These are phyloP conservation scores for Phialophora tarda DNA, from an alignment of 2,329 filamentous ascomycete genomes.

Conservation along the genomic window DNA sequence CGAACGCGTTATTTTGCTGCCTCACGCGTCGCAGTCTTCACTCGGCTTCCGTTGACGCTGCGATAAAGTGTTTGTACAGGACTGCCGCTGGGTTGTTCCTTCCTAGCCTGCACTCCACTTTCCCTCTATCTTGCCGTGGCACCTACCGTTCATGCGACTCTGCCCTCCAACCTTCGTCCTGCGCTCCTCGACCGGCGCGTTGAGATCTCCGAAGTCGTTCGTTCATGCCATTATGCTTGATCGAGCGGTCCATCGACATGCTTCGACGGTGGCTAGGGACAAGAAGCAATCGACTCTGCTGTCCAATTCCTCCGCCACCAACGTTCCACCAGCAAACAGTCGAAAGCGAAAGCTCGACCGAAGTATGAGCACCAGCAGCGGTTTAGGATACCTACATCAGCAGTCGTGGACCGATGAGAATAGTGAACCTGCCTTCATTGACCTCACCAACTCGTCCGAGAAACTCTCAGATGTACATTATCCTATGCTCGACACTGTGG, in stretches of 20 bases:
- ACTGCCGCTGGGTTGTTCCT: not conserved
- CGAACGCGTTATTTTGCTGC: slow-evolving; percentile 6
- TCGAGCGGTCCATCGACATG: slow-evolving; percentile 31
- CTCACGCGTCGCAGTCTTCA: slow-evolving; percentile 12
- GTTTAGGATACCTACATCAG: slow-evolving; percentile 52
- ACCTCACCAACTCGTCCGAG: slow-evolving; percentile 66
- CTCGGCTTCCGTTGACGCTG: not conserved
- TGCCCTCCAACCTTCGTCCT: slow-evolving; percentile 17
- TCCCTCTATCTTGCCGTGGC: not conserved
- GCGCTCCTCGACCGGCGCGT: slow-evolving; percentile 29
- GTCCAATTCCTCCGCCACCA: slow-evolving; percentile 30
- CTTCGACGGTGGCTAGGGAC: slow-evolving; percentile 27
- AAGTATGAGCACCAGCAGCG: slow-evolving; percentile 37
- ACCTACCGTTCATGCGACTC: slow-evolving; percentile 29
- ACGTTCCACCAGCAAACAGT: slow-evolving; percentile 12
- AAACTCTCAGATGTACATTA: slow-evolving; percentile 48
- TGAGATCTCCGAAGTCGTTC: slow-evolving; percentile 34
- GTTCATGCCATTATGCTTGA: slow-evolving; percentile 35
- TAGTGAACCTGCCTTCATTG: slow-evolving; percentile 85
- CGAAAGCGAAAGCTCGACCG: slow-evolving; percentile 39
- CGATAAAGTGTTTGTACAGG: slow-evolving; percentile 7
- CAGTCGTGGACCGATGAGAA: slow-evolving; percentile 73
- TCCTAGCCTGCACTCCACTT: not conserved
- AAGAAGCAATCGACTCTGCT: slow-evolving; percentile 33
- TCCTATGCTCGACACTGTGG: slow-evolving; percentile 25